These are phyloP conservation scores for Glomus cerebriforme DNA, from an alignment of 192 early-diverging fungal species.

Conservation along the genomic window DNA sequence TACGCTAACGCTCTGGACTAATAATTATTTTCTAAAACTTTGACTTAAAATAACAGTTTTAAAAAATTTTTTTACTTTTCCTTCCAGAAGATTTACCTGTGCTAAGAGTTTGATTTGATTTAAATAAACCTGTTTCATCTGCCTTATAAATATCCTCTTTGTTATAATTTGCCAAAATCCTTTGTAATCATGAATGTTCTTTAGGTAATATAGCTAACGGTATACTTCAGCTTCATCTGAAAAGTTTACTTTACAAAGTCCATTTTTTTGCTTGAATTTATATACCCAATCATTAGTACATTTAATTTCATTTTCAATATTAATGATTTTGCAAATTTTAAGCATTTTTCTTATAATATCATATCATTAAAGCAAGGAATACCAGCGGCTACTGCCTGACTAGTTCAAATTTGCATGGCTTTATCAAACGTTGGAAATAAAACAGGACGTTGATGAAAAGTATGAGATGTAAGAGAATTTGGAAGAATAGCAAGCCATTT, in stretches of 20 bases:
- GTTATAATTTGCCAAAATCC: not conserved
- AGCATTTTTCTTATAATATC: too few relatives aligned
- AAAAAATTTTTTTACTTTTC: too few relatives aligned
- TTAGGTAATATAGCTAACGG: not conserved
- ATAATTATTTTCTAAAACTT: too few relatives aligned
- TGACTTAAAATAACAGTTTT: too few relatives aligned
- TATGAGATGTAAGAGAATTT: not conserved
- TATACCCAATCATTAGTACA: slow-evolving; percentile 4
- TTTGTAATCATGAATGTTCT: not conserved
- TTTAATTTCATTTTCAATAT: slow-evolving; percentile 10
- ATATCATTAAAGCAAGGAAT: too few relatives aligned
- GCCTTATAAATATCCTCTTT: not conserved
- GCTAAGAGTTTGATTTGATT: not conserved
- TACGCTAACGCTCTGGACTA: too few relatives aligned
- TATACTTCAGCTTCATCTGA: not conserved
- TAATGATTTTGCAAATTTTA: not conserved
- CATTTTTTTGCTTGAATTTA: not conserved
- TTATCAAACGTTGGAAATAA: not conserved
- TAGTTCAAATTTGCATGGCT: not conserved
- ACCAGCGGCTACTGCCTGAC: too few relatives aligned
- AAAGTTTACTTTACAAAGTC: not conserved
- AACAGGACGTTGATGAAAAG: not conserved
- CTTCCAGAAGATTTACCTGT: not conserved
- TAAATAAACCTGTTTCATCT: too few relatives aligned
- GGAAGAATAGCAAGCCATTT: not conserved